Evolutionary conservation across 208 protist genomes (phyloP), one percentile per base, ranked within the genome.

Genomic region (Leishmania tropica): DNA sequence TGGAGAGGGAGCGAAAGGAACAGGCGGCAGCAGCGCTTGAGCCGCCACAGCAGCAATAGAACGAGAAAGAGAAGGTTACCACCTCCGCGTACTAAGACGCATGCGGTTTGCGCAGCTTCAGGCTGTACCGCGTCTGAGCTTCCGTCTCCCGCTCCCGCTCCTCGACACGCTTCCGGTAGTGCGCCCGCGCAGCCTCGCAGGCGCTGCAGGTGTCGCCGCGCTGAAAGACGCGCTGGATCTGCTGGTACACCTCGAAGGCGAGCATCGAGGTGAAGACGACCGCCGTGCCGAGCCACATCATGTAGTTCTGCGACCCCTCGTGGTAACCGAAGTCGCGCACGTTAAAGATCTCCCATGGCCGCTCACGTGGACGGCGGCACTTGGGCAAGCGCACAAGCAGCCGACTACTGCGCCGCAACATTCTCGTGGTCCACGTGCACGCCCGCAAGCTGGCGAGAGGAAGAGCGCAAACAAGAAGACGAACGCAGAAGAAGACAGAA

Each of bases 311-410:
- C 64, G 89, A 90, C 8, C 94, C 93, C 81, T 97, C 94, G 77
- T 94, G 89, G 62, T 92, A 96, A 65, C 93, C 92, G 87, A 91
- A 97, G 78, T 97, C 93, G 56, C 94, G 90, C 31, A 92, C 92
- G 83, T 97, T 97, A 80, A 97, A 95, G 45, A 97, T 89, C 81
- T 97, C 93, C 90, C 91, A 97, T 76, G 93, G 90, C n/a, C 94
- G 87, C 84, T 97, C 93, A 35, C 93, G 93, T 10, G 93, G 94
- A 1, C 94, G 90, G 47, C 94, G 94, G 19, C 87, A 76, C 81
- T 96, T 96, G 17, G 94, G 94, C 19, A 97, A 85, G 51, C 94
- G 93, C 81, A 97, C 80, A 15, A 79, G 79, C 40, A 83, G 75
- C 10, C 76, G 47, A 31, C 58, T 8, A 15, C 86, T 96, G 31